A percentile compares a stretch with the other conserved stretches of the same genome.
phyloP scores from a whole-genome alignment of 2,329 filamentous ascomycete genomes.

The Claviceps africana region DNA sequence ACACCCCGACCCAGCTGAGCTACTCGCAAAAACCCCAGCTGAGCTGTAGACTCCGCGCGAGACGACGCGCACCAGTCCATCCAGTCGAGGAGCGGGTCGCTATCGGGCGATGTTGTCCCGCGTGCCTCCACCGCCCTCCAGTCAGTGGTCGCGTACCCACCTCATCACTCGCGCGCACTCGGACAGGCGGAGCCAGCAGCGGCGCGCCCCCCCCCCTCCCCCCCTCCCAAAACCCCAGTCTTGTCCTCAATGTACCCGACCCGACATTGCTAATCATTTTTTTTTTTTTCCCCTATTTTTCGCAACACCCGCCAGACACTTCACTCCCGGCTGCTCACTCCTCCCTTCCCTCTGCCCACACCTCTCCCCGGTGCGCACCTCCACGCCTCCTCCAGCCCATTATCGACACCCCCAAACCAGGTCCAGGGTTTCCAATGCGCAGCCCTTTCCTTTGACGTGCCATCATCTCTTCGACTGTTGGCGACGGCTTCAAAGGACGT shows the following conservation, averaged over 20 bases:
- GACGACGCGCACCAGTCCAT: no score
- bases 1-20: no score
- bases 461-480: constrained; percentile 2
- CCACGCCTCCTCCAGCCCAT: constrained; percentile 27
- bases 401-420: constrained; percentile 27
- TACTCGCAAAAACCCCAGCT: no score
- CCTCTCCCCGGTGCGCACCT: constrained; percentile 20
- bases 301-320: constrained; percentile 4
- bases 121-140: no score
- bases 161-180: no score
- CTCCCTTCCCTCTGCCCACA: constrained; percentile 19
- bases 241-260: background rate
- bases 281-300: background rate
- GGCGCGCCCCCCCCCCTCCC: background rate
- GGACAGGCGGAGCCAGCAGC: background rate
- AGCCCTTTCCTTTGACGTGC: constrained; percentile 7
- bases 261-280: constrained; percentile 2
- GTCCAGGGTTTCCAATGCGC: constrained; percentile 15
- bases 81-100: background rate
- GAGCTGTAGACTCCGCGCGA: no score
- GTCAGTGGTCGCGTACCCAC: no score
- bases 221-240: background rate
- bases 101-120: background rate
- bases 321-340: constrained; percentile 9
- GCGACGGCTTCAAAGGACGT: constrained; percentile 4